phyloP scores from a whole-genome alignment of 768 basidiomycete species.

The Rhodotorula taiwanensis region DNA sequence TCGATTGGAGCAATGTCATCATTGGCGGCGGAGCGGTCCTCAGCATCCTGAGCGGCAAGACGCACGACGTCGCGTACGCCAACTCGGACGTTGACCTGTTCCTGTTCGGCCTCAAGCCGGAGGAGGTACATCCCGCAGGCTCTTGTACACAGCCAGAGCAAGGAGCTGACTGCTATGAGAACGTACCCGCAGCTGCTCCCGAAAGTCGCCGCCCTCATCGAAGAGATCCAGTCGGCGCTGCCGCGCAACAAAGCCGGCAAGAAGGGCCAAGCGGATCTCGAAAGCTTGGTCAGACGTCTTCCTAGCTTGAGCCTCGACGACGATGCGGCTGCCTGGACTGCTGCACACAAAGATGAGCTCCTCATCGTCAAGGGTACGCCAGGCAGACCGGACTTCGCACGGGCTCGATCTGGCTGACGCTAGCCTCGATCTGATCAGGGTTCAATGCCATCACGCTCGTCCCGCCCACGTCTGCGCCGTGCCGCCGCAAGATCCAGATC shows the following conservation, averaged over 20 bases:
- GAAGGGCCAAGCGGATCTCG: not conserved
- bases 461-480: not conserved
- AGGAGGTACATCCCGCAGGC: slow-evolving; percentile 1
- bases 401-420: too few species aligned
- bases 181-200: slow-evolving; percentile 15
- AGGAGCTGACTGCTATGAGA: too few species aligned
- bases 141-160: too few species aligned
- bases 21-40: slow-evolving; percentile 14
- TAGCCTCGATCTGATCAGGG: too few species aligned
- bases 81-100: slow-evolving; percentile 18
- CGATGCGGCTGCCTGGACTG: not conserved
- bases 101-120: slow-evolving; percentile 15
- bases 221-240: slow-evolving; percentile 7
- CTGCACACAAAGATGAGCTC: slow-evolving; percentile 5
- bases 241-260: not conserved
- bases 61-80: not conserved
- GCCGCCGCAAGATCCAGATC: slow-evolving; percentile 9
- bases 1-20: slow-evolving; percentile 10
- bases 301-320: not conserved
- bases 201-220: slow-evolving; percentile 15
- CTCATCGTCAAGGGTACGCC: slow-evolving; percentile 23
- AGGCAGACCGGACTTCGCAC: too few species aligned
- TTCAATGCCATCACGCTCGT: slow-evolving; percentile 22
- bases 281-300: too few species aligned
- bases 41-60: slow-evolving; percentile 4